Conservation (phyloP, 768 basidiomycete species). For the Termitomyces sp. region DNA sequence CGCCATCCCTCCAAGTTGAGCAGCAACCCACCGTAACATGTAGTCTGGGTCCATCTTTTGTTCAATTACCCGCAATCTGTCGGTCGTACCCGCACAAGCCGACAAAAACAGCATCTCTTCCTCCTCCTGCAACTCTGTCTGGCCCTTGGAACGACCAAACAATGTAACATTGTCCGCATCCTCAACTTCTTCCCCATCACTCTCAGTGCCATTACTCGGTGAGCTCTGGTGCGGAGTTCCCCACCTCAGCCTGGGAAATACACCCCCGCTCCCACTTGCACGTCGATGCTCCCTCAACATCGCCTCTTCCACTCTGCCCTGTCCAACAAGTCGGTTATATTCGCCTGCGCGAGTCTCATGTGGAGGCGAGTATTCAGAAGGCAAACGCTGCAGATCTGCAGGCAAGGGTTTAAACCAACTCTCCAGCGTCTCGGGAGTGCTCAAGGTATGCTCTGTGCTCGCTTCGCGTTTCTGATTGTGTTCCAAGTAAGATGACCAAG, state of each 20-base stretch:
- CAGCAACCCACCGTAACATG: constrained; percentile 19
- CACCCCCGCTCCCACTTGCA: constrained; percentile 19
- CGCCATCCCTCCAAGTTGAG: constrained; percentile 7
- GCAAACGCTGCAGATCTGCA: constrained; percentile 8
- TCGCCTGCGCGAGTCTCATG: constrained; percentile 23
- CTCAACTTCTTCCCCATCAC: background rate
- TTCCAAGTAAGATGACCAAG: background rate
- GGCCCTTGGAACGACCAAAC: background rate
- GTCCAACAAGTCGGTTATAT: constrained; percentile 24
- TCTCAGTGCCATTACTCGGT: background rate
- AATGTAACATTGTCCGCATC: background rate
- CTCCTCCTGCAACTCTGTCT: constrained; percentile 2
- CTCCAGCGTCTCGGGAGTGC: constrained; percentile 4
- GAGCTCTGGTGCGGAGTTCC: background rate
- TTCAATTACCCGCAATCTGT: constrained; percentile 22
- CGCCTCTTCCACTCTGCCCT: constrained; percentile 30
- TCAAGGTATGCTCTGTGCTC: background rate
- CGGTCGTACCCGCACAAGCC: constrained; percentile 15
- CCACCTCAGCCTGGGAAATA: constrained; percentile 6
- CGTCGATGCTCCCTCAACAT: constrained; percentile 26
- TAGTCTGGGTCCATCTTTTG: constrained; percentile 16
- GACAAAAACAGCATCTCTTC: constrained; percentile 16
- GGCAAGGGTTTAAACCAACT: constrained; percentile 13
- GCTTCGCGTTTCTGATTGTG: background rate
- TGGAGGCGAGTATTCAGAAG: constrained; percentile 24